A percentile compares a stretch with the other conserved stretches of the same genome.
phyloP scores from a whole-genome alignment of 1,284 basidiomycete genomes.

The Pisolithus thermaeus region DNA sequence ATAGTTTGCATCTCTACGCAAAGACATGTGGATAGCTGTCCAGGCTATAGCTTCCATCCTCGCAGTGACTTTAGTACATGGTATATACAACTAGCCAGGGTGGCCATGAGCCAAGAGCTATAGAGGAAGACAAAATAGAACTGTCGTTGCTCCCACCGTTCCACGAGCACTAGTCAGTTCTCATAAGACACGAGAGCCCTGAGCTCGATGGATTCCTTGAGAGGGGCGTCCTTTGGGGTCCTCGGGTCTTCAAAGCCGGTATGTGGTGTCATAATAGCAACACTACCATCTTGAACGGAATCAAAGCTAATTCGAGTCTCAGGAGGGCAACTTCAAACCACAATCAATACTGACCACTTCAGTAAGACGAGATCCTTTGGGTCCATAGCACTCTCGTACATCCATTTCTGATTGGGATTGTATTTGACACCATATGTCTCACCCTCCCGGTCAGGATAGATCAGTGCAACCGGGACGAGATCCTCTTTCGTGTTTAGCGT shows the following conservation, averaged over 20 bases:
- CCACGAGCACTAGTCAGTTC: slow-evolving; percentile 23
- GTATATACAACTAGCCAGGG: no score
- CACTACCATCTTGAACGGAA: slow-evolving; percentile 12
- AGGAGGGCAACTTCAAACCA: not conserved
- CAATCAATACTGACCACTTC: slow-evolving; percentile 34
- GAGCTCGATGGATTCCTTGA: slow-evolving; percentile 28
- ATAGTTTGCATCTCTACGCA: no score
- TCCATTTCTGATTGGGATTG: slow-evolving; percentile 29
- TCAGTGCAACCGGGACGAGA: slow-evolving; percentile 39
- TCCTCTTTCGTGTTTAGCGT: slow-evolving; percentile 40
- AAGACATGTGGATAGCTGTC: no score
- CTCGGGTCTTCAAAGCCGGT: slow-evolving; percentile 26
- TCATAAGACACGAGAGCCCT: slow-evolving; percentile 27
- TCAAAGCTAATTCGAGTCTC: slow-evolving; percentile 9
- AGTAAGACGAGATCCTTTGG: slow-evolving; percentile 30
- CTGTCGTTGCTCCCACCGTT: no score
- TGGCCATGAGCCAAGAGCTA: no score
- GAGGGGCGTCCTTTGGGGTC: slow-evolving; percentile 23
- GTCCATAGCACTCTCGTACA: slow-evolving; percentile 29
- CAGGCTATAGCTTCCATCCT: no score
- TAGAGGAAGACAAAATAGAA: no score
- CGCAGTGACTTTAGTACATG: no score
- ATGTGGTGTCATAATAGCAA: slow-evolving; percentile 20
- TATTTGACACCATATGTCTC: slow-evolving; percentile 25
- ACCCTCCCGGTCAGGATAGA: slow-evolving; percentile 36